These are phyloP conservation scores for Thermomucor indicae-seudaticae DNA, from an alignment of 371 early-diverging fungal species.

Conservation along the genomic window DNA sequence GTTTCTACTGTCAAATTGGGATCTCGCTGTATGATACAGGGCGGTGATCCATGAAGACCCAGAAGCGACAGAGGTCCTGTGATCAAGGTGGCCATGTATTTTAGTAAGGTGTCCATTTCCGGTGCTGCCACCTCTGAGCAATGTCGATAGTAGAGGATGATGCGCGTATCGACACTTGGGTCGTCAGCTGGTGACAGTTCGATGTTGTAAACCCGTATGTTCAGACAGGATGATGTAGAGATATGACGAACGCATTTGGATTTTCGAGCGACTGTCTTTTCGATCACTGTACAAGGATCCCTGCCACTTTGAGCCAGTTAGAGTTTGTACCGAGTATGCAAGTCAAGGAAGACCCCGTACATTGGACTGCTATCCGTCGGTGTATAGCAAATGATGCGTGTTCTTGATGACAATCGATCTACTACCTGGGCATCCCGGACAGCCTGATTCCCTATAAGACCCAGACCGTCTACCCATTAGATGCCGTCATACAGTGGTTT, in stretches of 20 bases:
- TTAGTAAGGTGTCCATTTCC: background rate
- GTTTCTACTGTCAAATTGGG: background rate
- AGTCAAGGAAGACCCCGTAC: too few species aligned
- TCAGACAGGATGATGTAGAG: background rate
- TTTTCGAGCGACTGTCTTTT: conserved; percentile 5
- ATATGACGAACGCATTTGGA: conserved; percentile 1
- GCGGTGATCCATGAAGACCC: conserved; percentile 9
- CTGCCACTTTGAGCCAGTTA: too few species aligned
- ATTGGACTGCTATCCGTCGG: too few species aligned
- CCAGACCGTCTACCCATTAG: too few species aligned
- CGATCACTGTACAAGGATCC: conserved; percentile 1
- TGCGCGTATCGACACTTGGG: conserved; percentile 19
- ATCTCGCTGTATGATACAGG: conserved; percentile 3
- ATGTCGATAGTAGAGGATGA: conserved; percentile 6
- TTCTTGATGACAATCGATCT: too few species aligned
- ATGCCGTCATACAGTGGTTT: too few species aligned
- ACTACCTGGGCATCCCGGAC: too few species aligned
- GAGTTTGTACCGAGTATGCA: too few species aligned
- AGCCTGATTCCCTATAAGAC: too few species aligned
- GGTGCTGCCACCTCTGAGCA: background rate
- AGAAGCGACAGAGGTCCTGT: conserved; percentile 11
- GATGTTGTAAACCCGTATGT: conserved; percentile 3
- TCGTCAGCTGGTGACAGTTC: conserved; percentile 7
- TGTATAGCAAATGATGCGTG: too few species aligned
- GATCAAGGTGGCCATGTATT: conserved; percentile 9